These are phyloP conservation scores for Alliaria petiolata DNA, from an alignment of 345 rosid species.

Conservation along the genomic window DNA sequence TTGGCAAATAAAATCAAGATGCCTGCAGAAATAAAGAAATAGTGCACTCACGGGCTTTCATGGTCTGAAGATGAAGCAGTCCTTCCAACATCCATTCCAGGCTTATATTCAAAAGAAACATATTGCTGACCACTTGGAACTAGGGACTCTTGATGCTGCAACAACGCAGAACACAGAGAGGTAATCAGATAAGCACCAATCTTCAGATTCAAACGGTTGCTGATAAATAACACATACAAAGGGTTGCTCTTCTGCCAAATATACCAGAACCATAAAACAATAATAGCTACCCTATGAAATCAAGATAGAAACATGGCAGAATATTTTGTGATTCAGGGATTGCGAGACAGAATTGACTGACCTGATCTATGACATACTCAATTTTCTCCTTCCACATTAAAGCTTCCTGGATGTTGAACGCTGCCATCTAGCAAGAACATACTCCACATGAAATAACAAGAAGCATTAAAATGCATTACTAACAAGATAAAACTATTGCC, in stretches of 20 bases:
- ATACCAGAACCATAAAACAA: background rate
- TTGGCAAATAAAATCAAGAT: background rate
- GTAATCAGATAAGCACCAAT: conserved; percentile 6
- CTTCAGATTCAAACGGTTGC: background rate
- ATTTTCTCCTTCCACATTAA: conserved; percentile 89
- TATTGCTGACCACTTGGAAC: conserved; percentile 77
- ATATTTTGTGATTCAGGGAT: background rate
- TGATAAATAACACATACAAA: background rate
- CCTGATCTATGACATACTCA: conserved; percentile 94
- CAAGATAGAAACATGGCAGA: background rate
- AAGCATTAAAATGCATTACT: conserved; percentile 11
- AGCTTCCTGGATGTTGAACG: conserved; percentile 98
- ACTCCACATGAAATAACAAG: conserved; percentile 28
- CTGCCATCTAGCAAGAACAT: conserved; percentile 83
- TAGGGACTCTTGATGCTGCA: conserved; percentile 92
- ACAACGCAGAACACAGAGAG: conserved; percentile 12
- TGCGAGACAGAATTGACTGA: conserved; percentile 21
- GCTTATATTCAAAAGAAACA: conserved; percentile 86
- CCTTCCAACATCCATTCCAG: conserved; percentile 91
- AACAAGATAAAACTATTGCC: background rate
- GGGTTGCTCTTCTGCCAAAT: background rate
- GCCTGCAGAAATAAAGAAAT: background rate
- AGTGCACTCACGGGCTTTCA: conserved; percentile 95
- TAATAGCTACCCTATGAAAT: background rate
- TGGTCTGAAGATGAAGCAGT: conserved; percentile 92